These are phyloP conservation scores for Verticillium longisporum DNA, from an alignment of 2,329 filamentous ascomycete genomes.

Conservation along the genomic window DNA sequence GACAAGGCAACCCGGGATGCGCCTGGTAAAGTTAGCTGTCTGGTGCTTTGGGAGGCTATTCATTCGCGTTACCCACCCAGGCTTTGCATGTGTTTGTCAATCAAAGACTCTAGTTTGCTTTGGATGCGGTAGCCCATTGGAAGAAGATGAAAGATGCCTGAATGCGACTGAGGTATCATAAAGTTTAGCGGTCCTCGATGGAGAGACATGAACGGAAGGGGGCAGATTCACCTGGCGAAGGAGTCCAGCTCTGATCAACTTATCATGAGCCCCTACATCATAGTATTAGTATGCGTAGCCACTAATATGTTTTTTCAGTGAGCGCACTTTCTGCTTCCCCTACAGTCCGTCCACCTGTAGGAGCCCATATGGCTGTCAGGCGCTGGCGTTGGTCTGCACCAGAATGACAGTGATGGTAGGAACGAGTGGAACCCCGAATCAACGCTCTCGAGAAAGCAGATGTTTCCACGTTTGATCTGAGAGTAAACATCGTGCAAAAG, in stretches of 20 bases:
- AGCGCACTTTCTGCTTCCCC: slow-evolving; percentile 45
- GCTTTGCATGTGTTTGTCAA: slow-evolving; percentile 82
- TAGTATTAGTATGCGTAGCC: slow-evolving; percentile 10
- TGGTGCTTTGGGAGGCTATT: not conserved
- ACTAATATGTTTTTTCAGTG: not conserved
- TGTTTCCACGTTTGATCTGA: not conserved
- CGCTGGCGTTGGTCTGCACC: slow-evolving; percentile 23
- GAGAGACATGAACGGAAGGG: not conserved
- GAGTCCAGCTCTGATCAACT: slow-evolving; percentile 65
- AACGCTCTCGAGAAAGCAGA: not conserved
- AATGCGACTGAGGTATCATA: slow-evolving; percentile 56
- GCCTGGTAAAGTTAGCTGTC: slow-evolving; percentile 31
- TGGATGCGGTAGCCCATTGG: slow-evolving; percentile 83
- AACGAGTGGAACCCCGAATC: too few relatives aligned
- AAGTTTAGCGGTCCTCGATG: not conserved
- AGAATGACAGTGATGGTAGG: not conserved
- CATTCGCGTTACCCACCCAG: slow-evolving; percentile 43
- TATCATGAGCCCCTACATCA: slow-evolving; percentile 53
- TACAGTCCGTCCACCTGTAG: slow-evolving; percentile 61
- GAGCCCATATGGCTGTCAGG: slow-evolving; percentile 73
- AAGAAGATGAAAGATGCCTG: slow-evolving; percentile 87
- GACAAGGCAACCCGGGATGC: slow-evolving; percentile 80
- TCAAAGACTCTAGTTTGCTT: slow-evolving; percentile 75
- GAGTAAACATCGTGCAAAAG: not conserved
- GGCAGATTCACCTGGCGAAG: slow-evolving; percentile 54